These are phyloP conservation scores for Carpinus fangiana DNA, from an alignment of 306 rosid species.

Conservation along the genomic window DNA sequence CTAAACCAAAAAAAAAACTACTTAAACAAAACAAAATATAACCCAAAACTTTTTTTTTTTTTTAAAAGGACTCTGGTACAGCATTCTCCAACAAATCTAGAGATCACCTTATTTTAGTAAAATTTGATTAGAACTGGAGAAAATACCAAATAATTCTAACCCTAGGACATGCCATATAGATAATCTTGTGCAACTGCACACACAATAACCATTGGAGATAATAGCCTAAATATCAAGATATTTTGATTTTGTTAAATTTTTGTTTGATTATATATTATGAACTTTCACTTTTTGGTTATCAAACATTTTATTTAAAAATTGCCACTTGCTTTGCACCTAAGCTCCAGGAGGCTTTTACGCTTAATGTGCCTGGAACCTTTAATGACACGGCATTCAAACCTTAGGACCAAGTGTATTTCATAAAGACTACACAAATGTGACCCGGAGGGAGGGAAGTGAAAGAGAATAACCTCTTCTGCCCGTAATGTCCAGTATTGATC, in stretches of 20 bases:
- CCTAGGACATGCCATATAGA: not conserved
- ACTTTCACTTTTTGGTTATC: too few relatives aligned
- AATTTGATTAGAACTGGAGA: too few relatives aligned
- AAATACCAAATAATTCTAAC: too few relatives aligned
- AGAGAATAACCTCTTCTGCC: constrained; percentile 77
- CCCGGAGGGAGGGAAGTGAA: constrained; percentile 3
- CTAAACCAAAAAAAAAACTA: too few relatives aligned
- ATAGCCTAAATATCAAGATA: not conserved
- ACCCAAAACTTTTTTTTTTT: too few relatives aligned
- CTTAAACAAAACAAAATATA: too few relatives aligned
- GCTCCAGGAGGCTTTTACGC: not conserved
- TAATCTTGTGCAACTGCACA: not conserved
- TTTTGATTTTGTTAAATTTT: not conserved
- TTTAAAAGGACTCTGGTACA: too few relatives aligned
- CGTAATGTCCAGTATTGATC: constrained; percentile 96
- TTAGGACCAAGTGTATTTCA: not conserved
- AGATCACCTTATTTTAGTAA: too few relatives aligned
- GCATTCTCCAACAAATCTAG: too few relatives aligned
- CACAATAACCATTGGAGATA: not conserved
- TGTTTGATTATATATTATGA: too few relatives aligned
- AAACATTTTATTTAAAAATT: not conserved
- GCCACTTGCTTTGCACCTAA: not conserved
- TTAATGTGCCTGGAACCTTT: not conserved
- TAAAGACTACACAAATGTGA: not conserved
- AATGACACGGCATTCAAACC: not conserved